Percentiles rank a stretch among this genome's conserved stretches.
Evolutionary conservation across 1,284 basidiomycete genomes (phyloP).

Genomic region (Ganoderma sinense): DNA sequence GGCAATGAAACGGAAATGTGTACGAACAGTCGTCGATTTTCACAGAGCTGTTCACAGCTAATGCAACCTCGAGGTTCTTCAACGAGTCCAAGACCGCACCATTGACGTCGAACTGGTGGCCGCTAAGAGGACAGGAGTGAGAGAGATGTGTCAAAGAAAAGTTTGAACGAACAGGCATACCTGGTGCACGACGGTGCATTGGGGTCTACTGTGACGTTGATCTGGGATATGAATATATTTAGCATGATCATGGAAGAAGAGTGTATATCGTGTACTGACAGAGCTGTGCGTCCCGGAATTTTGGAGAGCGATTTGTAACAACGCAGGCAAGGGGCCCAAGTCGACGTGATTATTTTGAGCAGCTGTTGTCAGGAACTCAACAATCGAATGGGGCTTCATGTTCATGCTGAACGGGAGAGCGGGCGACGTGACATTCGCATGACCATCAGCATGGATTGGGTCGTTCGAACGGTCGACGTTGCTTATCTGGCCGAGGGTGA

Average conservation of each 20-base stretch:
- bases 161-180: neutral
- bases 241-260: neutral
- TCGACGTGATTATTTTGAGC: constrained; percentile 64
- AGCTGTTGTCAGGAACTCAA: constrained; percentile 61
- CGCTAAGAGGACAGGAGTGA: neutral
- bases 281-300: constrained; percentile 55
- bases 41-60: constrained; percentile 50
- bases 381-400: constrained; percentile 67
- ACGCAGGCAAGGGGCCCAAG: constrained; percentile 67
- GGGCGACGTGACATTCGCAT: constrained; percentile 67
- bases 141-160: neutral
- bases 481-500: constrained; percentile 66
- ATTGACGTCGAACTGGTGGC: constrained; percentile 46
- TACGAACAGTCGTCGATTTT: constrained; percentile 69
- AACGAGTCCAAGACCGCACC: constrained; percentile 69
- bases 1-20: neutral
- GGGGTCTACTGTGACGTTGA: constrained; percentile 65
- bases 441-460: constrained; percentile 69
- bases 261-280: neutral
- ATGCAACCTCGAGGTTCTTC: constrained; percentile 43
- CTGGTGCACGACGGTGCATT: constrained; percentile 56
- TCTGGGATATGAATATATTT: constrained; percentile 48
- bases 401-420: constrained; percentile 71
- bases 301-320: constrained; percentile 64
- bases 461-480: constrained; percentile 46